A percentile compares a stretch with the other conserved stretches of the same genome.
These are phyloP conservation scores for Debaryomyces hansenii DNA, from an alignment of 805 yeast species.

Conservation along the genomic window DNA sequence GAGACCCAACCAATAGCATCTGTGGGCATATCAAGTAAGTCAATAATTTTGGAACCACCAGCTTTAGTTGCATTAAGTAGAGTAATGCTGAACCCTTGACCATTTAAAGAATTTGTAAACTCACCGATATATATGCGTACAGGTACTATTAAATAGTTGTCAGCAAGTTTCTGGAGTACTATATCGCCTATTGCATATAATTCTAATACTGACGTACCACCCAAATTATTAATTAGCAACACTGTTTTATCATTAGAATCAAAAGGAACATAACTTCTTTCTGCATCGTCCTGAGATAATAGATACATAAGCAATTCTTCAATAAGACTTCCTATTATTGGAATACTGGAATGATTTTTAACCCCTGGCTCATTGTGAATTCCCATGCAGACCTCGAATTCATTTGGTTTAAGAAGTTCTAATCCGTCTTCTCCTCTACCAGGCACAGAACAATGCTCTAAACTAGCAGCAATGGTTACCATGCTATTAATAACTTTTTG, in stretches of 20 bases:
- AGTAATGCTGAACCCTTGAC: slow-evolving; percentile 82
- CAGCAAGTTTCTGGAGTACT: slow-evolving; percentile 47
- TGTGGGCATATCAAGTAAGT: slow-evolving; percentile 62
- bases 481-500: slow-evolving; percentile 54
- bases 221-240: slow-evolving; percentile 72
- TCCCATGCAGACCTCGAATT: slow-evolving; percentile 86
- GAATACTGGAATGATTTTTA: slow-evolving; percentile 53
- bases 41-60: slow-evolving; percentile 24
- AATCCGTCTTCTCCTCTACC: slow-evolving; percentile 47
- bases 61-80: slow-evolving; percentile 57
- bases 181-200: slow-evolving; percentile 63
- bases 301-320: slow-evolving; percentile 57
- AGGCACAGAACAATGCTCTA: slow-evolving; percentile 84
- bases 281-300: slow-evolving; percentile 58
- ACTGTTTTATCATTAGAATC: slow-evolving; percentile 57
- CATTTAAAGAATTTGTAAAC: slow-evolving; percentile 77
- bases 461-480: slow-evolving; percentile 80
- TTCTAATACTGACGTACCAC: slow-evolving; percentile 77
- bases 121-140: slow-evolving; percentile 66
- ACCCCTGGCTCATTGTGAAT: slow-evolving; percentile 85
- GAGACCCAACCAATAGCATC: slow-evolving; percentile 68
- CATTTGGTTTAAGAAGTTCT: slow-evolving; percentile 26
- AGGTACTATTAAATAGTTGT: slow-evolving; percentile 50
- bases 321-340: slow-evolving; percentile 53
- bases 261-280: slow-evolving; percentile 72